phyloP scores from a whole-genome alignment of 2,329 filamentous ascomycete genomes.

The Lachnellula arida region DNA sequence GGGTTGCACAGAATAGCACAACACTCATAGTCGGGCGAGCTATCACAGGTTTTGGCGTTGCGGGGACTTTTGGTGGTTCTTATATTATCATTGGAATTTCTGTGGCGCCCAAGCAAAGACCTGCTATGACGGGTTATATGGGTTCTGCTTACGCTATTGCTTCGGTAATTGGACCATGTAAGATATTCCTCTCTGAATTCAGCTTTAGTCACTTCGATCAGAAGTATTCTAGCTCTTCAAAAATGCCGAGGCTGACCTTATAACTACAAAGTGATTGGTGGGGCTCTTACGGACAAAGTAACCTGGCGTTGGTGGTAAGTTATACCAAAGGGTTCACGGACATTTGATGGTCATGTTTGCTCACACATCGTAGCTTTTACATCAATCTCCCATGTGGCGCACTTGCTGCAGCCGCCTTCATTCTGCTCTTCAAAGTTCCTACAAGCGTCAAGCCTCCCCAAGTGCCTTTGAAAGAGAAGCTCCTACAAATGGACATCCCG shows the following conservation, averaged over 20 bases:
- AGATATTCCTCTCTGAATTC: constrained; percentile 28
- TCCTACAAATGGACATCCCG: constrained; percentile 42
- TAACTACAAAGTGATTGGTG: constrained; percentile 40
- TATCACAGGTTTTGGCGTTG: constrained; percentile 29
- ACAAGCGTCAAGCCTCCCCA: constrained; percentile 17
- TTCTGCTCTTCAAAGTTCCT: constrained; percentile 38
- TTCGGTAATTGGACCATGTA: constrained; percentile 28
- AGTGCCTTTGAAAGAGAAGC: constrained; percentile 36
- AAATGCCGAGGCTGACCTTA: too few relatives aligned
- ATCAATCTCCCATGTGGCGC: constrained; percentile 48
- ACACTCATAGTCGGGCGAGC: constrained; percentile 31
- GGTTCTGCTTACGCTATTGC: constrained; percentile 20
- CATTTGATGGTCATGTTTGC: too few relatives aligned
- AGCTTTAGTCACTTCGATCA: constrained; percentile 33
- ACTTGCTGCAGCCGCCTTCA: constrained; percentile 22
- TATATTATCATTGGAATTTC: constrained; percentile 20
- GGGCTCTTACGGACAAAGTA: constrained; percentile 51
- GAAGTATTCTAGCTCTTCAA: constrained; percentile 20
- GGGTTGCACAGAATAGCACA: constrained; percentile 17
- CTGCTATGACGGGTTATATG: constrained; percentile 49
- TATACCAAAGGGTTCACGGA: too few relatives aligned
- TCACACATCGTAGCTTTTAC: constrained; percentile 37
- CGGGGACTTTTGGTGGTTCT: constrained; percentile 31
- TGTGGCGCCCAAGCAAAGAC: constrained; percentile 19
- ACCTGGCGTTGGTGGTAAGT: constrained; percentile 37